phyloP scores from a whole-genome alignment of 805 yeast genomes.

The Ascoidea tarda region DNA sequence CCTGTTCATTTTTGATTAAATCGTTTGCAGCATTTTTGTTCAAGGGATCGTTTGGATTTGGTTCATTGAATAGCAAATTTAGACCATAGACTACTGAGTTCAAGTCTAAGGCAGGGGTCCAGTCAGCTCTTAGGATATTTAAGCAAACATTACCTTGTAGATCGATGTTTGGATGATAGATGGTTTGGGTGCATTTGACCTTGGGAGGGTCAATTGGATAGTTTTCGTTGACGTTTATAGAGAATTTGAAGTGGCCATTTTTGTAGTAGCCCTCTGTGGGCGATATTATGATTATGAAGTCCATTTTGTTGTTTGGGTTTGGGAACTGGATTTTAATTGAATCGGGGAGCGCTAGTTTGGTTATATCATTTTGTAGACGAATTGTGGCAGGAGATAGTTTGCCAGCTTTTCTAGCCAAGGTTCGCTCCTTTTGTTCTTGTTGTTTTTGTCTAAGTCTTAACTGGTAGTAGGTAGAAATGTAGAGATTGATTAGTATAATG shows the following conservation, averaged over 20 bases:
- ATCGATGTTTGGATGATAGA: constrained; percentile 93
- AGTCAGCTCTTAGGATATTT: constrained; percentile 84
- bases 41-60: constrained; percentile 84
- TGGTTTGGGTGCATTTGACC: constrained; percentile 52
- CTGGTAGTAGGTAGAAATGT: background rate
- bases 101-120: constrained; percentile 86
- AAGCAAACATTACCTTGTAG: constrained; percentile 82
- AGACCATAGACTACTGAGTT: constrained; percentile 76
- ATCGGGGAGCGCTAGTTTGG: background rate
- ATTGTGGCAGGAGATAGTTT: background rate
- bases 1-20: constrained; percentile 26
- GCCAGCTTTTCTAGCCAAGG: background rate
- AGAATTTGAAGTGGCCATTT: constrained; percentile 57
- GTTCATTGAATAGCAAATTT: constrained; percentile 74
- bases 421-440: no score
- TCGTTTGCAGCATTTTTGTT: constrained; percentile 79
- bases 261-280: constrained; percentile 67
- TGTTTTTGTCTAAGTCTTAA: background rate
- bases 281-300: constrained; percentile 37
- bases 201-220: constrained; percentile 93
- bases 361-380: background rate
- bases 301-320: constrained; percentile 42
- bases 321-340: background rate
- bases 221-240: constrained; percentile 48
- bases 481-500: no score